Percentiles rank a stretch among this genome's conserved stretches.
Conservation (phyloP, 768 basidiomycete genomes). For the Ramaria sp. region DNA sequence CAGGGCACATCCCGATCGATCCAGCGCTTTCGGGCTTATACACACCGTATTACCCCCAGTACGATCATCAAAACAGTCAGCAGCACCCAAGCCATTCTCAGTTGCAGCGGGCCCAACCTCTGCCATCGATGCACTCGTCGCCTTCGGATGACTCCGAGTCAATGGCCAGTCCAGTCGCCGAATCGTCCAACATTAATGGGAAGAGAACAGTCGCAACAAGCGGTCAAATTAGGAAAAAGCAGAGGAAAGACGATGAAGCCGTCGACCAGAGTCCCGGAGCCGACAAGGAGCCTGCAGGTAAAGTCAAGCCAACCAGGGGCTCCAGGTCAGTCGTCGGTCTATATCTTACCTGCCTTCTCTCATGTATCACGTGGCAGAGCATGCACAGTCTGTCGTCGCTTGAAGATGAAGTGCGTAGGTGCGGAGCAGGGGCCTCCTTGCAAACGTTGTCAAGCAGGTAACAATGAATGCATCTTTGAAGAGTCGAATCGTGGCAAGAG, state of each 20-base stretch:
- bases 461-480: constrained; percentile 92
- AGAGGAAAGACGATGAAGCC: constrained; percentile 31
- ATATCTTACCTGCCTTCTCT: not conserved
- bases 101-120: constrained; percentile 37
- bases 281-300: constrained; percentile 49
- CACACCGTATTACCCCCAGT: constrained; percentile 42
- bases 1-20: constrained; percentile 47
- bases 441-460: constrained; percentile 69
- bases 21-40: constrained; percentile 60
- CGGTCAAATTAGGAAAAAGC: constrained; percentile 56
- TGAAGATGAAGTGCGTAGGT: constrained; percentile 91
- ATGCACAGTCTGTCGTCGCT: constrained; percentile 81
- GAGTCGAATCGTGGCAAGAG: constrained; percentile 94
- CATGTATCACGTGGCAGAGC: constrained; percentile 39
- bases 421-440: constrained; percentile 88
- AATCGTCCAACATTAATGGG: constrained; percentile 44
- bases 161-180: constrained; percentile 61
- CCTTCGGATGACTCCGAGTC: constrained; percentile 74
- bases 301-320: constrained; percentile 80
- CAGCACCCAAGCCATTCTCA: constrained; percentile 24
- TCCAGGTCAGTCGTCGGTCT: constrained; percentile 44
- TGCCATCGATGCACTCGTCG: constrained; percentile 55
- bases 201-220: constrained; percentile 44
- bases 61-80: constrained; percentile 28
- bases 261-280: constrained; percentile 33